Evolutionary conservation across 768 basidiomycete species (phyloP).

Genomic region (Mycena pura): DNA sequence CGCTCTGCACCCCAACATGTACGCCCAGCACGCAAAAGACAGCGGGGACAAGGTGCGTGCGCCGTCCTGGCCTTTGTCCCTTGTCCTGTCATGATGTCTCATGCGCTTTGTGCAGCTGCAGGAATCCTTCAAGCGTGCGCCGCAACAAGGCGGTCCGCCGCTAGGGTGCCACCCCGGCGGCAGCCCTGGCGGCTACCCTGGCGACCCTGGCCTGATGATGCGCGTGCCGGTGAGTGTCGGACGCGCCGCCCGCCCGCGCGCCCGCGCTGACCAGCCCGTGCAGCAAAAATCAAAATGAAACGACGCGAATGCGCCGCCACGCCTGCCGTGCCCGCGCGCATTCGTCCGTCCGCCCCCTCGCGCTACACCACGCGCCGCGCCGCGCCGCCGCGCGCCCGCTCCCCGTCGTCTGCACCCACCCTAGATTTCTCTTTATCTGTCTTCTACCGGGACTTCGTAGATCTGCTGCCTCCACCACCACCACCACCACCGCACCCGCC

Average conservation of each 20-base stretch:
- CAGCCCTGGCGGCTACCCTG: background rate
- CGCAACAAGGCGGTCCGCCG: too few species aligned
- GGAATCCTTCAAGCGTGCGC: conserved; percentile 59
- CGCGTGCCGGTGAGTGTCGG: conserved; percentile 17
- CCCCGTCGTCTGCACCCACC: too few species aligned
- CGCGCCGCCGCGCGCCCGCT: background rate
- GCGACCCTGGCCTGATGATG: conserved; percentile 14
- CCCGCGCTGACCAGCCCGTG: conserved; percentile 2
- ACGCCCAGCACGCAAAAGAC: conserved; percentile 68
- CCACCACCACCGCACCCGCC: too few species aligned
- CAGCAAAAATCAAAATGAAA: conserved; percentile 28
- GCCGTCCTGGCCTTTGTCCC: conserved; percentile 13
- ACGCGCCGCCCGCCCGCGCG: background rate
- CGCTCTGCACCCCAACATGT: conserved; percentile 73
- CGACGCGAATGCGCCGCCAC: too few species aligned
- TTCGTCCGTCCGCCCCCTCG: too few species aligned
- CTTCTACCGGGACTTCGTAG: conserved; percentile 26
- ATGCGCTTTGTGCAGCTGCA: conserved; percentile 51
- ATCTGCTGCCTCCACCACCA: too few species aligned
- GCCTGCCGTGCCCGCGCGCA: too few species aligned
- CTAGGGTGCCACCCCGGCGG: background rate
- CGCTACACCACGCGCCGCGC: too few species aligned
- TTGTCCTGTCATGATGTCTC: background rate
- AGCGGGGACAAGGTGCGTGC: conserved; percentile 75
- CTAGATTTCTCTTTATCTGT: conserved; percentile 14